A percentile compares a stretch with the other conserved stretches of the same genome.
Evolutionary conservation across 768 basidiomycete species (phyloP).

Genomic region (Tulasnella sp.): DNA sequence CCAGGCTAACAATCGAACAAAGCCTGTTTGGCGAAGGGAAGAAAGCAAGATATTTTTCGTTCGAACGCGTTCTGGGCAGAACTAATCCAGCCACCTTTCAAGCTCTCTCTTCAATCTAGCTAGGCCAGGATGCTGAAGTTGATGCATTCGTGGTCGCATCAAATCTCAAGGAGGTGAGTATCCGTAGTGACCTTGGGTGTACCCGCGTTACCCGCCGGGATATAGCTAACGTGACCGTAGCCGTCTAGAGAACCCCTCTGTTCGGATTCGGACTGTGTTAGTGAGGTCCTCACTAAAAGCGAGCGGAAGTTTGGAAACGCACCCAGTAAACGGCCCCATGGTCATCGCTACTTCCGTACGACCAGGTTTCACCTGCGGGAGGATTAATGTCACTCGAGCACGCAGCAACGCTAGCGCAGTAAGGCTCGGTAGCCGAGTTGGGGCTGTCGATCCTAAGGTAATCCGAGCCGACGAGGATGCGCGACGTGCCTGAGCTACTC

Average conservation of each 20-base stretch:
- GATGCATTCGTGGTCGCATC: background rate
- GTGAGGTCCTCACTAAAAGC: no score
- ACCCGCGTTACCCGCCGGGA: background rate
- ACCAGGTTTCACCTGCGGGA: no score
- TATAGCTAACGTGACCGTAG: background rate
- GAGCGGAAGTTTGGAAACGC: no score
- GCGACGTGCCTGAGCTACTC: background rate
- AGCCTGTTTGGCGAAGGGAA: no score
- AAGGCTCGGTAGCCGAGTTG: background rate
- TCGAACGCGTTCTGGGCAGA: no score
- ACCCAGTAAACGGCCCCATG: no score
- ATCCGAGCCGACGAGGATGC: background rate
- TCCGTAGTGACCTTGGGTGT: background rate
- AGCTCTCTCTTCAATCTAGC: background rate
- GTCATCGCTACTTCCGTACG: no score
- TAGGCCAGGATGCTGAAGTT: background rate
- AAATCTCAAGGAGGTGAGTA: background rate
- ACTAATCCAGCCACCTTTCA: no score
- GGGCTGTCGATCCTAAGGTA: background rate
- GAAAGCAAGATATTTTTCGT: no score
- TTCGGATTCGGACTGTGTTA: no score
- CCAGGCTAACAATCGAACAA: no score
- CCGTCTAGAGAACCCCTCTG: no score
- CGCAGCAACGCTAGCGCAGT: background rate
- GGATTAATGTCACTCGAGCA: background rate